Base-by-base conservation (phyloP, 2,329 filamentous ascomycete genomes). In the Calonectria montana region DNA sequence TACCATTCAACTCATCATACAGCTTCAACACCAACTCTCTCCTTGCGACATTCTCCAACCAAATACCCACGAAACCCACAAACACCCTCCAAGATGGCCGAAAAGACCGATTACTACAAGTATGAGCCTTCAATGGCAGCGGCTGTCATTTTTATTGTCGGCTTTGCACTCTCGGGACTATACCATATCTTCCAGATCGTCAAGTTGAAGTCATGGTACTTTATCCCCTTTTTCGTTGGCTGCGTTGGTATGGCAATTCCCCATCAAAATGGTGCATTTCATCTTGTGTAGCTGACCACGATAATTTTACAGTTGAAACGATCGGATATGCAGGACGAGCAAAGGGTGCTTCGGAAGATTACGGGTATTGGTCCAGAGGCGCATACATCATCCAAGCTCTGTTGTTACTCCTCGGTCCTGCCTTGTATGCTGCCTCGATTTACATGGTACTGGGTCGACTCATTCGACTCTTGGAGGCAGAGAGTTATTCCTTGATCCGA, bases 151-250 rank as follows among this genome's bases (percentile, higher is more conserved):
- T 66, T 66, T 39, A 43, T 66, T 3, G n/a, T 59, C 23, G 23
- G 48, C 15, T 66, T 66, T 27, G 16, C 37, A n/a, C 37, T 57
- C 25, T 66, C 64, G 18, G 64, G 50, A 27, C 8, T 66, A 8
- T 67, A 53, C 1, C 86, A 88, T 72, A 50, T 78, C 25, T 84
- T 78, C 25, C 84, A 85, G 62, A 72, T 87, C 27, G 39, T 85
- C 39, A 77, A 77, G 53, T 79, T 81, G 1, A 79, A 83, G 45
- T 85, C 85, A 3, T 88, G 86, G 86, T 89, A 86, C 77, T 85
- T 88, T 76, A 85, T 86, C 1, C 84, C 88, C 0, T 86, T 90
- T 53, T 74, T 86, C 6, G 78, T 89, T 21, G 88, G 88, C 7
- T 85, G 86, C 27, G 57, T 84, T 25, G 86, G 86, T 88, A 35